These are phyloP conservation scores for Penicillium sp. DNA, from an alignment of 2,329 filamentous ascomycete genomes.

Conservation along the genomic window DNA sequence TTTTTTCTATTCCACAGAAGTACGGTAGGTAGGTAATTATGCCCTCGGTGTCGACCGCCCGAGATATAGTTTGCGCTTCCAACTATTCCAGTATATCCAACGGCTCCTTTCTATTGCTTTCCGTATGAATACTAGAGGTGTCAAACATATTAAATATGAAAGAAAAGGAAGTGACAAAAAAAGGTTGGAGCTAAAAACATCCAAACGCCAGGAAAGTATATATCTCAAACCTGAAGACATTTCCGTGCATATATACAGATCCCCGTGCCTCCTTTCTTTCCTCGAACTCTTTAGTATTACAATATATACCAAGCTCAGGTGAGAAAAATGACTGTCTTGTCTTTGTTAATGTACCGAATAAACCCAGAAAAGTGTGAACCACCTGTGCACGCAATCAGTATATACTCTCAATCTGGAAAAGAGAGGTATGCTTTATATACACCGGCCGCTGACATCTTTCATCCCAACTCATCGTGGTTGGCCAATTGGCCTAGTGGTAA, in stretches of 20 bases:
- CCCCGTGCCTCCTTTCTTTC: rapidly evolving
- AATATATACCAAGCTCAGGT: background rate
- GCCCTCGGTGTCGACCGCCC: background rate
- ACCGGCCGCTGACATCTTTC: rapidly evolving
- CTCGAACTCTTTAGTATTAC: too few relatives aligned
- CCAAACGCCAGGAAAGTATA: background rate
- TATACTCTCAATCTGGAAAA: background rate
- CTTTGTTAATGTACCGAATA: background rate
- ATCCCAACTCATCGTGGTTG: slow-evolving; percentile 9
- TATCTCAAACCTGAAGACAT: background rate
- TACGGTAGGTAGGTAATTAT: background rate
- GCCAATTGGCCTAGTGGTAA: slow-evolving; percentile 33
- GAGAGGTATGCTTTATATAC: background rate
- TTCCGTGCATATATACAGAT: background rate
- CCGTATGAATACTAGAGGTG: rapidly evolving
- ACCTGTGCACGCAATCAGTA: background rate
- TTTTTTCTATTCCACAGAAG: background rate
- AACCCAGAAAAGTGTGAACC: background rate
- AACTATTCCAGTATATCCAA: background rate
- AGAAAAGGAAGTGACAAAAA: too few relatives aligned
- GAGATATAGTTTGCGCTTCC: background rate
- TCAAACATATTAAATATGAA: background rate
- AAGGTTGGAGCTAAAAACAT: too few relatives aligned
- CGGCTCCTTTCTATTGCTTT: background rate
- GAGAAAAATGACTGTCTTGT: background rate